Evolutionary conservation across 2,329 filamentous ascomycete genomes (phyloP), one percentile per base, ranked within the genome.

Genomic region (Escovopsis sp.): DNA sequence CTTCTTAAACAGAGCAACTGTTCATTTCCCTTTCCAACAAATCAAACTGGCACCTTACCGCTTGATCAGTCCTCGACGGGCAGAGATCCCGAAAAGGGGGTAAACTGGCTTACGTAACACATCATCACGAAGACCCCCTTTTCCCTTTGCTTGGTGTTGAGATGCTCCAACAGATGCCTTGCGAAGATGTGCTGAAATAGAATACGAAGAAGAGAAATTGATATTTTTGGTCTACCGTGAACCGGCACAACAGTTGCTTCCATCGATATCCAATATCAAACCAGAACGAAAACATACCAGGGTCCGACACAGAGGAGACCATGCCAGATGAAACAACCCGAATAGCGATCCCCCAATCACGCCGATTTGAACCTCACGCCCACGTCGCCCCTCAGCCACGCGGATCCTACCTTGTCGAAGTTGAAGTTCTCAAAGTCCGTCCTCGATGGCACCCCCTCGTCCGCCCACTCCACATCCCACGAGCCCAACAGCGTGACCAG

Each of bases 391-490:
- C 43, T 47, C 4, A 51, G 36, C 44, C 49, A 49, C 4, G 47
- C 45, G 1, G 32, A 35, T 2, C 49, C 50, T 38, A 44, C 36
- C 36, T 45, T 49, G 32, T 47, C 45, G 32, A 52, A 50, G 23
- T 52, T 43, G 1, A 48, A 36, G 1, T 35, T 39, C 19, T 40
- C 37, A 28, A 48, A 48, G 15, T 44, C 38, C 11, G 42, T 43
- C 18, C 23, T 34, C 11, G 4, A 26, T 7, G 44, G 26, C 7
- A 41, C 35, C 9, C 41, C 43, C 8, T 32, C 23, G 11, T 32
- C 43, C 15, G 40, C 45, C 48, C 48, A 52, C 3, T 23, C 32
- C 26, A 50, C 32, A 34, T 52, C 48, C 28, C 49, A 51, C 18
- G 44, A 45, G 9, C 50, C 38, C 23, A 51, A 34, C 26, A 49